Evolutionary conservation across 2,329 filamentous ascomycete species (phyloP).

Genomic region (Fusarium bulbicola): DNA sequence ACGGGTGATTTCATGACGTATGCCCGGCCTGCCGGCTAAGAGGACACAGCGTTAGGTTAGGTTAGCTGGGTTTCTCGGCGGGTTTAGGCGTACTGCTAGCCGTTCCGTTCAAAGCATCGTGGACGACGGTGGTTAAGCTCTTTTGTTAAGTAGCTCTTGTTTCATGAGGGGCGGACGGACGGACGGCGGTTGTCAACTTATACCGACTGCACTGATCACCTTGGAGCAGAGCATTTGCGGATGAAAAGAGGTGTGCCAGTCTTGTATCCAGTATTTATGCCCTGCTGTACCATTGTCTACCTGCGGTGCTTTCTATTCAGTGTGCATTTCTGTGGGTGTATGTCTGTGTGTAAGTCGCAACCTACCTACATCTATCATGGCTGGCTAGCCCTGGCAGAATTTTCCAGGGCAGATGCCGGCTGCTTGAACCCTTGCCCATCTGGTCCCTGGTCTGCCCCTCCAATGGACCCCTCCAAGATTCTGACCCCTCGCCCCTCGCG

Average conservation of each 20-base stretch:
- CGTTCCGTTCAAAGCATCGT: neutral
- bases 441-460: constrained; percentile 14
- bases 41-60: neutral
- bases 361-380: neutral
- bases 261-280: neutral
- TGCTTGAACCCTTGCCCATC: neutral
- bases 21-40: neutral
- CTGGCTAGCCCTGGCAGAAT: neutral
- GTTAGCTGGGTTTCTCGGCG: neutral
- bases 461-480: constrained; percentile 10
- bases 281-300: neutral
- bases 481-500: neutral
- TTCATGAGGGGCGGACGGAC: neutral
- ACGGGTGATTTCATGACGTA: constrained; percentile 12
- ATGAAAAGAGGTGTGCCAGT: neutral
- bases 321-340: neutral
- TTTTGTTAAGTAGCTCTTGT: neutral
- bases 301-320: neutral
- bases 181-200: neutral
- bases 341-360: neutral
- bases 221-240: neutral
- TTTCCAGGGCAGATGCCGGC: constrained; percentile 2
- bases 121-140: neutral
- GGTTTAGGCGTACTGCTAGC: constrained; percentile 12
- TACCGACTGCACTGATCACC: neutral